Base-by-base conservation (phyloP, 1,139 yeast genomes). In the Yamadazyma membranifaciens region DNA sequence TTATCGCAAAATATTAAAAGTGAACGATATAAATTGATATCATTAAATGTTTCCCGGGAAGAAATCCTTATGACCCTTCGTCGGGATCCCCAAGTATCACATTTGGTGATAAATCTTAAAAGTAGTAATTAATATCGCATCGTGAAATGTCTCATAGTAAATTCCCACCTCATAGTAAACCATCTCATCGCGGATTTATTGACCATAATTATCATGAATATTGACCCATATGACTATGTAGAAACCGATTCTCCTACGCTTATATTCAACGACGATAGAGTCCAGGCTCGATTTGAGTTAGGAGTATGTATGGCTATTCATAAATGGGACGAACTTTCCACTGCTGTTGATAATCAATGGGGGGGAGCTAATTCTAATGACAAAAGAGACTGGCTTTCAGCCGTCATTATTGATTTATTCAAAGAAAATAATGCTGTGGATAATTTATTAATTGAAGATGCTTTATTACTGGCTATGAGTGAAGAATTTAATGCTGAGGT, bases 311-410 rank as follows among this genome's bases (percentile, higher is more conserved):
- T 91, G 95, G 83, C 87, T 30, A 64, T 92, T 12, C 80, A 89
- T 62, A 75, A 78, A 47, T 92, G 98, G 98, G 95, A 88, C 46
- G 92, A 87, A 34, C 70, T 92, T 42, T 75, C 78, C 39, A 83
- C 87, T 1, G 98, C 98, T 0, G 98, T 94, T n/a, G 95, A 81
- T n/a, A 87, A 87, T 58, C 71, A 75, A 31, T 92, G 98, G 98
- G 99, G 98, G 45, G 99, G 98, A 2, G 80, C 95, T 12, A 87
- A 87, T 35, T 84, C 95, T 10, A 78, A 75, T 1, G 98, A 87
- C 36, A 92, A 92, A 62, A 76, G 99, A 56, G 98, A 92, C 59
- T 94, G 98, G 98, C 75, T 91, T 46, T 81, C 89, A 3, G 95
- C 89, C 4, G 71, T 87, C 14, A 78, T 91, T 2, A 79, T 88